These are phyloP conservation scores for Mortierella sp. DNA, from an alignment of 371 early-diverging fungal species.

Conservation along the genomic window DNA sequence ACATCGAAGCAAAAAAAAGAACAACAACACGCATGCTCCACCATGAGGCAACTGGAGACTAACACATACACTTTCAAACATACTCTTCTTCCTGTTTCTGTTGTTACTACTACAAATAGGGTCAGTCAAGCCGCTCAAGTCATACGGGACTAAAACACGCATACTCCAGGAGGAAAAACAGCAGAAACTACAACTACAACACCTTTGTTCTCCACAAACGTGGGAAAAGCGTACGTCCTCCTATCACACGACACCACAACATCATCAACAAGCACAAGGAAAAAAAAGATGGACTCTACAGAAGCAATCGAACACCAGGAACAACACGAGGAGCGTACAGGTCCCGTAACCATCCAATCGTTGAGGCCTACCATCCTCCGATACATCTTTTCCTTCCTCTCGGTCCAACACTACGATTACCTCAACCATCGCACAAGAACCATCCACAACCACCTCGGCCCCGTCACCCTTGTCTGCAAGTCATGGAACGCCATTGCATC, in stretches of 20 bases:
- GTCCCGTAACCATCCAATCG: conserved; percentile 51
- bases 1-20: no score
- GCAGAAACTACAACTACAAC: background rate
- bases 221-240: background rate
- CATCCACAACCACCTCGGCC: conserved; percentile 52
- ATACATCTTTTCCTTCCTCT: conserved; percentile 55
- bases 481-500: conserved; percentile 52
- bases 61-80: background rate
- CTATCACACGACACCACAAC: background rate
- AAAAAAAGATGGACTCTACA: background rate
- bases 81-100: no score
- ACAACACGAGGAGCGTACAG: background rate
- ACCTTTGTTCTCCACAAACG: background rate
- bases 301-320: conserved; percentile 14
- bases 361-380: conserved; percentile 42
- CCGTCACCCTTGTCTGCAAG: conserved; percentile 50
- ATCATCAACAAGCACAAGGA: background rate
- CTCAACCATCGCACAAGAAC: conserved; percentile 55
- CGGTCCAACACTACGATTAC: conserved; percentile 56
- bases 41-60: background rate
- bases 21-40: no score
- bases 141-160: background rate
- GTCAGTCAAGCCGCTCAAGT: background rate
- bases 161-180: background rate
- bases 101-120: background rate